Conservation (phyloP, 129 eudicot species). For the Flaveria ramosissima region DNA sequence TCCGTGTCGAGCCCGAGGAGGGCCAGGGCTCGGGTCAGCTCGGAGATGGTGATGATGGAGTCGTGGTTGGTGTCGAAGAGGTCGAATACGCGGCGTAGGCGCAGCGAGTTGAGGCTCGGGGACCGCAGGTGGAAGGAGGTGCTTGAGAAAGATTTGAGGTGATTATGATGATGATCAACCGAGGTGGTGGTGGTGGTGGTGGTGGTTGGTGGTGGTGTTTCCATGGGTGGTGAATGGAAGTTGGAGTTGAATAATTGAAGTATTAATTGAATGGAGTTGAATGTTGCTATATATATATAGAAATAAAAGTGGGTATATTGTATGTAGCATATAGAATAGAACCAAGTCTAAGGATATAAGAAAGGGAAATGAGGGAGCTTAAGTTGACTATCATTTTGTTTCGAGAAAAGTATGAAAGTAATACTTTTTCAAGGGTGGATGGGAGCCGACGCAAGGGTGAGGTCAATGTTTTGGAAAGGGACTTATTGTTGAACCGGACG, state of each 20-base stretch:
- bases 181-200: background rate
- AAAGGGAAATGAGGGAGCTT: background rate
- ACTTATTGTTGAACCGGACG: too few species aligned
- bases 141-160: conserved; percentile 27
- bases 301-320: background rate
- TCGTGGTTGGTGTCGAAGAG: conserved; percentile 67
- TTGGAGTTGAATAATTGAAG: background rate
- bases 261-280: background rate
- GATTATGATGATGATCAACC: background rate
- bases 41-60: conserved; percentile 53
- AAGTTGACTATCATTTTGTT: background rate
- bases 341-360: too few species aligned
- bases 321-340: too few species aligned
- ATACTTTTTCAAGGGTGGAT: too few species aligned
- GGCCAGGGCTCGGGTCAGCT: conserved; percentile 63
- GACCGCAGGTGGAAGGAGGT: conserved; percentile 56
- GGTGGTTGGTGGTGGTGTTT: background rate
- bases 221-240: conserved; percentile 2
- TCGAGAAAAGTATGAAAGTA: too few species aligned
- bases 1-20: conserved; percentile 64
- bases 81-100: conserved; percentile 78
- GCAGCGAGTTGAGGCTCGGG: conserved; percentile 70
- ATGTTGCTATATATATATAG: background rate
- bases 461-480: too few species aligned
- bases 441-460: too few species aligned